These are phyloP conservation scores for Globisporangium splendens DNA, from an alignment of 352 stramenopile genomes.

Conservation along the genomic window DNA sequence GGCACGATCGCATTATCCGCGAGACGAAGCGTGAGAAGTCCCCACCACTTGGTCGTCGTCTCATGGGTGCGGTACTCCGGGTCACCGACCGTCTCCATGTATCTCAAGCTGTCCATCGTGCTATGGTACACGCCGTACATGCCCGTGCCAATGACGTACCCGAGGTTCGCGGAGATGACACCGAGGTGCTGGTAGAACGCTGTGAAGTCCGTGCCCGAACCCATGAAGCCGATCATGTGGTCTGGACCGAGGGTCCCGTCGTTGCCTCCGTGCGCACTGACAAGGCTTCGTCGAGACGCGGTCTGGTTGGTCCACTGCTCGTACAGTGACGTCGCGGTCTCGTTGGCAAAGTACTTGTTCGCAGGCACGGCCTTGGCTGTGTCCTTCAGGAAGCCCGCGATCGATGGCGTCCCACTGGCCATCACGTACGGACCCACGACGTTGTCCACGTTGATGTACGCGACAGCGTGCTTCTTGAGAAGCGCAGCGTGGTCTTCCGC, in stretches of 20 bases:
- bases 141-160: conserved; percentile 27
- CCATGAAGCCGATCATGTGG: conserved; percentile 43
- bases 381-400: conserved; percentile 54
- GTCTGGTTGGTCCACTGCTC: conserved; percentile 34
- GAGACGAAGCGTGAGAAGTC: conserved; percentile 51
- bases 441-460: conserved; percentile 86
- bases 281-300: conserved; percentile 20
- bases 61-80: conserved; percentile 53
- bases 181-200: conserved; percentile 80
- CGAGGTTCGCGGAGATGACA: conserved; percentile 69
- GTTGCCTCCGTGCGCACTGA: conserved; percentile 13
- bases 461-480: conserved; percentile 53
- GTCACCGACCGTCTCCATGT: conserved; percentile 54
- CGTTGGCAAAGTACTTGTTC: conserved; percentile 34
- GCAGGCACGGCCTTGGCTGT: conserved; percentile 50
- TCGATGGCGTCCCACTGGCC: conserved; percentile 59
- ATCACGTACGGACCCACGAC: conserved; percentile 52
- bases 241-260: conserved; percentile 30
- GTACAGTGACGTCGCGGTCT: conserved; percentile 27
- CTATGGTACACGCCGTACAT: conserved; percentile 82
- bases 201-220: conserved; percentile 62
- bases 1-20: conserved; percentile 50
- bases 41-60: conserved; percentile 51
- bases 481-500: conserved; percentile 57
- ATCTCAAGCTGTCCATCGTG: conserved; percentile 82